phyloP scores from a whole-genome alignment of 2,329 filamentous ascomycete species.

The Colletotrichum caudatum region DNA sequence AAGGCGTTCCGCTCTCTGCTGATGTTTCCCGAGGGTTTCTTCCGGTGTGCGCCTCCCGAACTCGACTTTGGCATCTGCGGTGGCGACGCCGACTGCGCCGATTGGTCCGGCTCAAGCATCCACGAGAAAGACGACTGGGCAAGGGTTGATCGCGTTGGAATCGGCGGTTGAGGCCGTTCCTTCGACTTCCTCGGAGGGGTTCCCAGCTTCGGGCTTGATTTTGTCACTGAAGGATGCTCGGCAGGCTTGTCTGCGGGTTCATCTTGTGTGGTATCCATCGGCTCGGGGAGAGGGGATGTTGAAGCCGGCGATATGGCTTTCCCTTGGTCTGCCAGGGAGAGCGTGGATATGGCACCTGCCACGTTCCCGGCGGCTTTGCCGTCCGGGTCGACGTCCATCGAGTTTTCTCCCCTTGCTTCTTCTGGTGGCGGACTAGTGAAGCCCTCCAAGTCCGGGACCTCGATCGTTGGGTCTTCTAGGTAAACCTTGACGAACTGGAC shows the following conservation, averaged over 20 bases:
- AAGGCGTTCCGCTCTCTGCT: slow-evolving; percentile 70
- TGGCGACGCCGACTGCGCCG: slow-evolving; percentile 49
- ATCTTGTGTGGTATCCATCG: slow-evolving; percentile 37
- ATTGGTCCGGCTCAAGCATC: slow-evolving; percentile 75
- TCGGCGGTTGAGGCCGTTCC: slow-evolving; percentile 51
- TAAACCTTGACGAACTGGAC: slow-evolving; percentile 74
- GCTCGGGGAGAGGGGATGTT: slow-evolving; percentile 10
- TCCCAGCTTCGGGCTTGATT: slow-evolving; percentile 6
- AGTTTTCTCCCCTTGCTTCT: slow-evolving; percentile 16
- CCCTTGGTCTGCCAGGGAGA: slow-evolving; percentile 22
- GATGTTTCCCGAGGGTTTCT: slow-evolving; percentile 57
- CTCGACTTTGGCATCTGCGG: slow-evolving; percentile 44
- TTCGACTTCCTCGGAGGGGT: background rate
- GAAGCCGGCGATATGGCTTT: slow-evolving; percentile 8
- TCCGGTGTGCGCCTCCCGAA: slow-evolving; percentile 51
- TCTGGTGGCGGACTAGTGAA: slow-evolving; percentile 24
- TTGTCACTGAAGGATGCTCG: slow-evolving; percentile 23
- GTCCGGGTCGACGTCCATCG: slow-evolving; percentile 34
- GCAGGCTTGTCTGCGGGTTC: background rate
- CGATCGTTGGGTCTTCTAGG: slow-evolving; percentile 68
- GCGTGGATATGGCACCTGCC: slow-evolving; percentile 30
- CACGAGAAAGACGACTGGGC: slow-evolving; percentile 83
- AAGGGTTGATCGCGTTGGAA: slow-evolving; percentile 73
- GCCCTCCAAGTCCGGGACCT: slow-evolving; percentile 54
- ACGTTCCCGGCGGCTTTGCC: slow-evolving; percentile 14